Conservation (phyloP, 129 eudicot species). For the Flaveria sonorensis region DNA sequence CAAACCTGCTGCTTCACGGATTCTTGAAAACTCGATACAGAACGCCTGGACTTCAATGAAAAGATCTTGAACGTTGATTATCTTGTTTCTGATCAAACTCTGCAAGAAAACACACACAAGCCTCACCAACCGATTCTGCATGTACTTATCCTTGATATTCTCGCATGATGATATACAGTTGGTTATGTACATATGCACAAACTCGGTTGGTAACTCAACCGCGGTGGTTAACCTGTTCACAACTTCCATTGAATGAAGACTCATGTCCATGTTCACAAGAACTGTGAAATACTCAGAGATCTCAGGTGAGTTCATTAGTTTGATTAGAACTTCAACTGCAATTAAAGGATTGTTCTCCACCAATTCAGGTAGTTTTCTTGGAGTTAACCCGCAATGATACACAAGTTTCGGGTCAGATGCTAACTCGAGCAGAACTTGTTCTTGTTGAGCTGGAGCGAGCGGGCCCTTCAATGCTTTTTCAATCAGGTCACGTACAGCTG, state of each 20-base stretch:
- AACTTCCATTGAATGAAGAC: slow-evolving; percentile 99
- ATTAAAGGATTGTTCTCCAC: slow-evolving; percentile 95
- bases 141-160: slow-evolving; percentile 90
- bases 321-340: slow-evolving; percentile 90
- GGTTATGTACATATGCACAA: slow-evolving; percentile 89
- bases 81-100: slow-evolving; percentile 88
- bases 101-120: slow-evolving; percentile 87
- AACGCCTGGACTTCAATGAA: slow-evolving; percentile 94
- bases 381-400: slow-evolving; percentile 85
- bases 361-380: slow-evolving; percentile 79
- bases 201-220: slow-evolving; percentile 90
- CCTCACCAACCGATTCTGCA: slow-evolving; percentile 96
- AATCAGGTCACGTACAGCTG: slow-evolving; percentile 79
- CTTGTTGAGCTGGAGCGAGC: slow-evolving; percentile 85
- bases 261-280: slow-evolving; percentile 97
- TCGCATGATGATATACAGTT: slow-evolving; percentile 90
- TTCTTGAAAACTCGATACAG: slow-evolving; percentile 95
- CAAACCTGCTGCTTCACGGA: slow-evolving; percentile 88
- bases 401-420: slow-evolving; percentile 88
- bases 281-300: slow-evolving; percentile 82
- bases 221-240: slow-evolving; percentile 94
- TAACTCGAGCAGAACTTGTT: slow-evolving; percentile 74
- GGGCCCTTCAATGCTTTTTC: slow-evolving; percentile 92
- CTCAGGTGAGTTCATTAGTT: slow-evolving; percentile 80
- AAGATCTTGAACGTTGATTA: slow-evolving; percentile 87